These are phyloP conservation scores for Lophium mytilinum DNA, from an alignment of 495 filamentous ascomycete genomes.

Conservation along the genomic window DNA sequence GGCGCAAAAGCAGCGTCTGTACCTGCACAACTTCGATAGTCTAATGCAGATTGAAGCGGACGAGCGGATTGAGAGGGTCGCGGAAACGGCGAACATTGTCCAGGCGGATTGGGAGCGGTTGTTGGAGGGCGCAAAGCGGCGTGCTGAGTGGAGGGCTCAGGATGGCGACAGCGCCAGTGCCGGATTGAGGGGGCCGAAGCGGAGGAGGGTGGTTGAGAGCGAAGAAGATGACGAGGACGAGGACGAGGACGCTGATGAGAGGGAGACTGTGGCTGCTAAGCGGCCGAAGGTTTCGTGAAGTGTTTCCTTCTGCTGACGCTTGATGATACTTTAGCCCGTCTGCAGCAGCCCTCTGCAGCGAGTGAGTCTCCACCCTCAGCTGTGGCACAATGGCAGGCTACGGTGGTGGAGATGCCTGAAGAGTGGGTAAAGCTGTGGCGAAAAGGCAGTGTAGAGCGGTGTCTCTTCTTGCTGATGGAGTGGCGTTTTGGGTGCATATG, in stretches of 20 bases:
- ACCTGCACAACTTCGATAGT: slow-evolving; percentile 65
- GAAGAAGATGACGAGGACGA: slow-evolving; percentile 38
- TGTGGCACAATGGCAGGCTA: no score
- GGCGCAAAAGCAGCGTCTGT: slow-evolving; percentile 73
- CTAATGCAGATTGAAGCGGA: slow-evolving; percentile 68
- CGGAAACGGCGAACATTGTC: slow-evolving; percentile 67
- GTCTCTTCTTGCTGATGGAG: no score
- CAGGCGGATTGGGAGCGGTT: slow-evolving; percentile 73
- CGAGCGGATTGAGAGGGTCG: slow-evolving; percentile 74
- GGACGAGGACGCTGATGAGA: slow-evolving; percentile 66
- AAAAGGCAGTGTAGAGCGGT: no score
- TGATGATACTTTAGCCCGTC: slow-evolving; percentile 37
- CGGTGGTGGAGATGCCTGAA: no score
- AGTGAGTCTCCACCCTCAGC: no score
- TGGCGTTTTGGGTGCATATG: no score
- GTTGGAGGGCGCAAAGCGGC: slow-evolving; percentile 44
- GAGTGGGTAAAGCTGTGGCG: no score
- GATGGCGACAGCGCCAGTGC: slow-evolving; percentile 9
- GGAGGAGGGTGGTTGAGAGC: slow-evolving; percentile 44
- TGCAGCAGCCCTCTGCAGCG: no score
- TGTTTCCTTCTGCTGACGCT: slow-evolving; percentile 65
- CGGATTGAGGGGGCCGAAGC: slow-evolving; percentile 21
- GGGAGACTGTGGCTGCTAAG: slow-evolving; percentile 54
- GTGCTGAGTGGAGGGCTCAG: slow-evolving; percentile 29
- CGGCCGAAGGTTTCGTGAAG: slow-evolving; percentile 50